phyloP scores from a whole-genome alignment of 2,329 filamentous ascomycete species.

The Verticillium nubilum region DNA sequence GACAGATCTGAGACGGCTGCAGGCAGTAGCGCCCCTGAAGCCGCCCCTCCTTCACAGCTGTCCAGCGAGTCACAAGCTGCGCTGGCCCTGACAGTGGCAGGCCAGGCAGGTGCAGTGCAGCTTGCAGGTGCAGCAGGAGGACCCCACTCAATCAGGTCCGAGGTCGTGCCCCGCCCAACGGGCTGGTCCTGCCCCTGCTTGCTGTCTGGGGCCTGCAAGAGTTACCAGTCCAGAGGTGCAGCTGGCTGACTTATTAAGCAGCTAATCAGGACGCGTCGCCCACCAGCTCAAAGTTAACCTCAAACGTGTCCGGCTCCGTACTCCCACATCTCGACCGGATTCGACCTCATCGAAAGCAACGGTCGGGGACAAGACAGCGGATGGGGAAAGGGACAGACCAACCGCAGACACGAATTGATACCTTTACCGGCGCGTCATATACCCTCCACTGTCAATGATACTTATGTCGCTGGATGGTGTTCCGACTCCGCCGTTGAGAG shows the following conservation, averaged over 20 bases:
- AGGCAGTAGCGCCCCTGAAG: conserved; percentile 16
- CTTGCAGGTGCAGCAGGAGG: not conserved
- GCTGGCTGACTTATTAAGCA: conserved; percentile 16
- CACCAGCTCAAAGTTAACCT: conserved; percentile 32
- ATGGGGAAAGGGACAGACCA: not conserved
- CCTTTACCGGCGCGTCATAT: conserved; percentile 8
- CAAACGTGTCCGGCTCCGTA: conserved; percentile 25
- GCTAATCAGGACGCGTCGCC: conserved; percentile 19
- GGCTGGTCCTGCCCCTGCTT: not conserved
- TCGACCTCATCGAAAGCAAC: not conserved
- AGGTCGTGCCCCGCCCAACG: not conserved
- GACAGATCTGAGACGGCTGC: conserved; percentile 37
- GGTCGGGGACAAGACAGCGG: not conserved
- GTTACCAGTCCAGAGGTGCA: not conserved
- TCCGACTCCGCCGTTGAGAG: not conserved
- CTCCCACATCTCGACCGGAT: conserved; percentile 6
- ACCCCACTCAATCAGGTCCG: not conserved
- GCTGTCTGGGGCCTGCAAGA: not conserved
- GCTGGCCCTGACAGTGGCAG: not conserved
- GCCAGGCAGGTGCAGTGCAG: not conserved
- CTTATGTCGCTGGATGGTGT: not conserved
- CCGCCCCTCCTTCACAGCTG: conserved; percentile 14
- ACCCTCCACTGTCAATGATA: conserved; percentile 7
- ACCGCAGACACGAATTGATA: not conserved
- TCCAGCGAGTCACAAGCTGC: not conserved